A percentile compares a stretch with the other conserved stretches of the same genome.
These are phyloP conservation scores for Aureobasidium namibiae DNA, from an alignment of 2,329 filamentous ascomycete species.

Conservation along the genomic window DNA sequence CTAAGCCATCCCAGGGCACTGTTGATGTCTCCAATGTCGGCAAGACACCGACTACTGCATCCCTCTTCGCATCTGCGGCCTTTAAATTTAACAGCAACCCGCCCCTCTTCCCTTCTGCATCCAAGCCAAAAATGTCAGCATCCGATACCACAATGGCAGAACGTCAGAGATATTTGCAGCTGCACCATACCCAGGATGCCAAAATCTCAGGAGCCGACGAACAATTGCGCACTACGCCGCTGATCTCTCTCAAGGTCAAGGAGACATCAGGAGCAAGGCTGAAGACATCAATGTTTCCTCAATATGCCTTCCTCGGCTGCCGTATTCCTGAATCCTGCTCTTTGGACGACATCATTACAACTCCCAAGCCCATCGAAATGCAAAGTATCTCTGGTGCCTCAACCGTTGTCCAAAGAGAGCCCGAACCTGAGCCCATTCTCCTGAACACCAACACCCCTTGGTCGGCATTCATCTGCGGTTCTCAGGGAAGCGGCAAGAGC, in stretches of 20 bases:
- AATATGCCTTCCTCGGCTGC: conserved; percentile 23
- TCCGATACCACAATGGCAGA: background rate
- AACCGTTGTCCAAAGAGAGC: background rate
- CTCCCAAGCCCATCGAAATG: background rate
- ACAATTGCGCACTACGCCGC: conserved; percentile 4
- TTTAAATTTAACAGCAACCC: background rate
- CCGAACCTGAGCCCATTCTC: conserved; percentile 30
- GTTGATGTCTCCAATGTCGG: too few relatives aligned
- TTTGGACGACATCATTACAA: background rate
- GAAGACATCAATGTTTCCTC: conserved; percentile 12
- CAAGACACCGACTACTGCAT: background rate
- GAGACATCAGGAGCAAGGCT: background rate
- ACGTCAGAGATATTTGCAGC: background rate
- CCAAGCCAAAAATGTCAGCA: background rate
- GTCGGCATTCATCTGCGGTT: conserved; percentile 55
- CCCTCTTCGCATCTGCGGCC: background rate
- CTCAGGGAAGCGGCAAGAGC: conserved; percentile 55
- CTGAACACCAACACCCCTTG: conserved; percentile 49
- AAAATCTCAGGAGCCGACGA: background rate
- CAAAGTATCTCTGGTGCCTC: background rate
- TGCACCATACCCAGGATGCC: background rate
- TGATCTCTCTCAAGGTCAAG: conserved; percentile 4
- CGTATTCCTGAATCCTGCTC: conserved; percentile 10
- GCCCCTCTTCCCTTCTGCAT: background rate
- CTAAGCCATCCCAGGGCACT: background rate